Evolutionary conservation across 2,329 filamentous ascomycete genomes (phyloP).

Genomic region (Bretziella fagacearum): DNA sequence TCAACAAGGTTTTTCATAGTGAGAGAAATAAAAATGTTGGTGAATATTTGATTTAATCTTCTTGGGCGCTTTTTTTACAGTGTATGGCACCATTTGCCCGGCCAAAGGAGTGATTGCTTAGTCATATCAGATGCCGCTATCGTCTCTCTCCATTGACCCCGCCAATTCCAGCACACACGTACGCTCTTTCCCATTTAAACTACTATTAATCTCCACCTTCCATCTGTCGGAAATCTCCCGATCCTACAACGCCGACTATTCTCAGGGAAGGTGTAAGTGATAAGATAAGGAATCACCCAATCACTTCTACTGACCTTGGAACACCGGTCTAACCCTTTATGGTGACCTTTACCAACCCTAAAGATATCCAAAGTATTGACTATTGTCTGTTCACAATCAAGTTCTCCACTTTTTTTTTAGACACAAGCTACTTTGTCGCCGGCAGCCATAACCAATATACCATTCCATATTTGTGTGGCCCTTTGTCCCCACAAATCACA

Average conservation of each 20-base stretch:
- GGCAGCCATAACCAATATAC: too few relatives aligned
- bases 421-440: too few relatives aligned
- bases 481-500: not conserved
- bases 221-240: not conserved
- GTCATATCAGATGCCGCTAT: not conserved
- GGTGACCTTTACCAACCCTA: too few relatives aligned
- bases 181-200: not conserved
- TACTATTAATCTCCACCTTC: not conserved
- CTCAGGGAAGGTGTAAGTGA: not conserved
- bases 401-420: too few relatives aligned
- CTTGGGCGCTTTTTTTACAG: too few relatives aligned
- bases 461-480: too few relatives aligned
- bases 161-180: not conserved
- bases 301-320: not conserved
- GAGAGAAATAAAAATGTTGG: too few relatives aligned
- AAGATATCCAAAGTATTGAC: too few relatives aligned
- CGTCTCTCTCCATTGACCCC: not conserved
- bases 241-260: not conserved
- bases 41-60: too few relatives aligned
- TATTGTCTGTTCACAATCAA: too few relatives aligned
- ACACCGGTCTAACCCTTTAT: too few relatives aligned
- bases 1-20: not conserved
- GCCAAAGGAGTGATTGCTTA: not conserved
- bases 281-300: slow-evolving; percentile 3
- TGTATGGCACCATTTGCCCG: not conserved